A percentile compares a stretch with the other conserved stretches of the same genome.
phyloP scores from a whole-genome alignment of 2,329 filamentous ascomycete species.

The Mycocentrospora acerina region DNA sequence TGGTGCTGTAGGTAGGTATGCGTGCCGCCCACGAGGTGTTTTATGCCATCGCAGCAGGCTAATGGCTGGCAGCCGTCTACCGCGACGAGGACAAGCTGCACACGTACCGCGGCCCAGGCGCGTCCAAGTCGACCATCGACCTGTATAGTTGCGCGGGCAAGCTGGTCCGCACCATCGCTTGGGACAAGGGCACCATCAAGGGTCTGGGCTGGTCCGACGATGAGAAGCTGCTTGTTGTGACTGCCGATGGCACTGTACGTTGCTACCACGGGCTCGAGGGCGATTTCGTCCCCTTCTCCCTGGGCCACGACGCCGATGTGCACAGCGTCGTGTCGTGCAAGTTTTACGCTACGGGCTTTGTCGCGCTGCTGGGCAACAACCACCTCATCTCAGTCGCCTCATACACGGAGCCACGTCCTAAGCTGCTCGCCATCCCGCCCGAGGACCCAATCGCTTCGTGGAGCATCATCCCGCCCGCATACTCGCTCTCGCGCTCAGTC shows the following conservation, averaged over 20 bases:
- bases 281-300: constrained; percentile 90
- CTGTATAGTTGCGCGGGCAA: constrained; percentile 93
- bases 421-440: constrained; percentile 73
- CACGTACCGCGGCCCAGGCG: constrained; percentile 70
- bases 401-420: constrained; percentile 88
- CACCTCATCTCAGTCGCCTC: constrained; percentile 81
- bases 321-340: constrained; percentile 83
- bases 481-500: constrained; percentile 88
- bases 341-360: constrained; percentile 91
- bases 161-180: constrained; percentile 80
- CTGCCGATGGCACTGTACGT: constrained; percentile 84
- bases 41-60: not conserved
- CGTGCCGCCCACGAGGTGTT: constrained; percentile 1
- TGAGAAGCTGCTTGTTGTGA: constrained; percentile 85
- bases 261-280: constrained; percentile 91
- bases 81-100: constrained; percentile 85
- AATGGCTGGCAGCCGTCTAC: constrained; percentile 67
- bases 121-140: constrained; percentile 81
- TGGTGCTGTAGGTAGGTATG: constrained; percentile 77
- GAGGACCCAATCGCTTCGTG: constrained; percentile 82
- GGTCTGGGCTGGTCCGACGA: constrained; percentile 96
- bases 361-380: constrained; percentile 88
- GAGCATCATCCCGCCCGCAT: constrained; percentile 82
- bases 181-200: constrained; percentile 86
- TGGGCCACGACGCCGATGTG: constrained; percentile 86